Percentiles rank a stretch among this genome's conserved stretches.
These are phyloP conservation scores for Nitzschia sp. DNA, from an alignment of 108 stramenopile species.

Conservation along the genomic window DNA sequence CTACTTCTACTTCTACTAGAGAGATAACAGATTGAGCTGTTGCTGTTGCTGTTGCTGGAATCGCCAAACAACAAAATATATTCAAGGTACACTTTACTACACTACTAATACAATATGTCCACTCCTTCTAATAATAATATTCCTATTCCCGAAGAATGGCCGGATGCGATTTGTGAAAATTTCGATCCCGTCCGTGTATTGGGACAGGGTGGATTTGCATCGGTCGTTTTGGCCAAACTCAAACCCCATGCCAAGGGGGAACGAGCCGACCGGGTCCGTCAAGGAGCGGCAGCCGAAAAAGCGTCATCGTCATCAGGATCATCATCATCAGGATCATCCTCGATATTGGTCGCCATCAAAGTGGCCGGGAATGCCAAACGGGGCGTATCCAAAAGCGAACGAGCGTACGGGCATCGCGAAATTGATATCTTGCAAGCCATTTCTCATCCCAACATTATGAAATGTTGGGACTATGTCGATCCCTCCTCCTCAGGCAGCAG, in stretches of 20 bases:
- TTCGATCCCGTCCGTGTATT: constrained; percentile 34
- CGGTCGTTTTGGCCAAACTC: constrained; percentile 33
- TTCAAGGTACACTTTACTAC: no score
- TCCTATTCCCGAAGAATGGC: constrained; percentile 33
- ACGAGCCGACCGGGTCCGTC: background rate
- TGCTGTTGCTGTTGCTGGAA: no score
- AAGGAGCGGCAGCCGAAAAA: background rate
- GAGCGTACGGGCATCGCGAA: constrained; percentile 43
- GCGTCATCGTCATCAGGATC: no score
- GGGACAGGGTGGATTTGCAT: constrained; percentile 49
- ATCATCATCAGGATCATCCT: no score
- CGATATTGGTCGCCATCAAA: constrained; percentile 50
- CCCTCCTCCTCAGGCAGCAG: background rate
- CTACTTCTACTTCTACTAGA: no score
- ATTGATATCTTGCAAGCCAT: constrained; percentile 52
- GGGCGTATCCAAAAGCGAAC: constrained; percentile 1
- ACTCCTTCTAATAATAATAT: no score
- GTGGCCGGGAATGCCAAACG: constrained; percentile 24
- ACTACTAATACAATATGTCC: no score
- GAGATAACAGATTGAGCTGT: no score
- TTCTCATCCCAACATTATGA: constrained; percentile 66
- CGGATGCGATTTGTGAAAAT: constrained; percentile 15
- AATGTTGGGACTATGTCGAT: constrained; percentile 44
- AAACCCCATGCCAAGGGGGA: background rate
- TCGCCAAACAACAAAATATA: no score